Evolutionary conservation across 2,329 filamentous ascomycete genomes (phyloP).

Genomic region (Pseudogymnoascus sp.): DNA sequence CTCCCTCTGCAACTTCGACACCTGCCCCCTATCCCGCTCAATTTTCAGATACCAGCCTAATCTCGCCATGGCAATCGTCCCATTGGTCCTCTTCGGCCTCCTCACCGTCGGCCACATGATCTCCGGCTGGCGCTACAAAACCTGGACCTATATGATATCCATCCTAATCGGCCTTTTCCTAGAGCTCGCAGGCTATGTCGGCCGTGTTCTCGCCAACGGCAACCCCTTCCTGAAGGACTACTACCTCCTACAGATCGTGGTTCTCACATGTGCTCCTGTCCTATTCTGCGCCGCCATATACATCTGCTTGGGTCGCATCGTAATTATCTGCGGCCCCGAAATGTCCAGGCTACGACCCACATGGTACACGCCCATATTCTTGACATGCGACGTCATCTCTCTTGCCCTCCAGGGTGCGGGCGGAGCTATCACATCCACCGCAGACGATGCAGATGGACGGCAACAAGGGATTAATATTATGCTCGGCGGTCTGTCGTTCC

Average conservation of each 20-base stretch:
- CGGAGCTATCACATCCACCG: slow-evolving; percentile 48
- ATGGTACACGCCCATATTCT: slow-evolving; percentile 48
- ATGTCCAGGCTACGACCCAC: slow-evolving; percentile 40
- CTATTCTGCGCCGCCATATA: slow-evolving; percentile 58
- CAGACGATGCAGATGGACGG: slow-evolving; percentile 37
- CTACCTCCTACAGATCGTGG: slow-evolving; percentile 50
- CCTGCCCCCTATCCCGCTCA: slow-evolving; percentile 30
- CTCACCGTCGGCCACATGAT: slow-evolving; percentile 35
- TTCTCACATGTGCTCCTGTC: slow-evolving; percentile 55
- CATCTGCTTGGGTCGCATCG: slow-evolving; percentile 46
- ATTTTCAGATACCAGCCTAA: slow-evolving; percentile 47
- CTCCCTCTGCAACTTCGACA: slow-evolving; percentile 29
- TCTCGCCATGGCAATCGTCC: slow-evolving; percentile 43
- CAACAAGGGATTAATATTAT: slow-evolving; percentile 40
- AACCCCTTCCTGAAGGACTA: slow-evolving; percentile 42
- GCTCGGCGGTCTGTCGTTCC: slow-evolving; percentile 54
- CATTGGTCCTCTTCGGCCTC: slow-evolving; percentile 42
- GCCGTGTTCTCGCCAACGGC: slow-evolving; percentile 45
- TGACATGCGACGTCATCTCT: slow-evolving; percentile 53
- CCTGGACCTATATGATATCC: slow-evolving; percentile 35
- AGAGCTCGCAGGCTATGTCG: slow-evolving; percentile 52
- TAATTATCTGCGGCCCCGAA: slow-evolving; percentile 39
- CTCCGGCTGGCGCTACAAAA: slow-evolving; percentile 14
- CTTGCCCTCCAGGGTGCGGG: slow-evolving; percentile 52
- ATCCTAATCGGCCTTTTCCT: slow-evolving; percentile 44